A percentile compares a stretch with the other conserved stretches of the same genome.
Conservation (phyloP, 768 basidiomycete species). For the Suillus plorans region DNA sequence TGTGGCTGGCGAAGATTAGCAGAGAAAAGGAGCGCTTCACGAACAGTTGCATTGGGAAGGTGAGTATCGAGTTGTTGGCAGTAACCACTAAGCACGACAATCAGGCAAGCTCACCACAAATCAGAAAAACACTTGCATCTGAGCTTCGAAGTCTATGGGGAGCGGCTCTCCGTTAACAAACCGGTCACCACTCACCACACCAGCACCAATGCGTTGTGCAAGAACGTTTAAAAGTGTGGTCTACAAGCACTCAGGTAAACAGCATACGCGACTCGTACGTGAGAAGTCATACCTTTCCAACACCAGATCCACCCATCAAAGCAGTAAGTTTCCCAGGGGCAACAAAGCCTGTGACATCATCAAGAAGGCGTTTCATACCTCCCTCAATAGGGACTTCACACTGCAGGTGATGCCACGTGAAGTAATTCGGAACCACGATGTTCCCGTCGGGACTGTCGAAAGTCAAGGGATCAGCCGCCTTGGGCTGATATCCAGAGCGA, state of each 20-base stretch:
- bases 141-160: conserved; percentile 57
- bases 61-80: conserved; percentile 84
- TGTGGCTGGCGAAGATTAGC: conserved; percentile 72
- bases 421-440: conserved; percentile 48
- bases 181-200: conserved; percentile 47
- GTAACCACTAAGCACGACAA: conserved; percentile 52
- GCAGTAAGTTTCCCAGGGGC: conserved; percentile 79
- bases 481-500: neutral
- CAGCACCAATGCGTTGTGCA: conserved; percentile 44
- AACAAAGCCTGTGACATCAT: conserved; percentile 77
- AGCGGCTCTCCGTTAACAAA: conserved; percentile 52
- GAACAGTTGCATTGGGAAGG: conserved; percentile 66
- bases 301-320: conserved; percentile 66
- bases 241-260: conserved; percentile 17
- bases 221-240: conserved; percentile 58
- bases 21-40: conserved; percentile 74
- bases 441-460: conserved; percentile 36
- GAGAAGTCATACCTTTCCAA: conserved; percentile 37
- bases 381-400: conserved; percentile 50
- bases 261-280: neutral
- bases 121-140: conserved; percentile 41
- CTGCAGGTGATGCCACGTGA: conserved; percentile 75
- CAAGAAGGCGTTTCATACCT: conserved; percentile 54
- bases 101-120: conserved; percentile 7
- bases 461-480: conserved; percentile 11